Conservation (phyloP, 352 stramenopile species). For the Pythium phragmitis region DNA sequence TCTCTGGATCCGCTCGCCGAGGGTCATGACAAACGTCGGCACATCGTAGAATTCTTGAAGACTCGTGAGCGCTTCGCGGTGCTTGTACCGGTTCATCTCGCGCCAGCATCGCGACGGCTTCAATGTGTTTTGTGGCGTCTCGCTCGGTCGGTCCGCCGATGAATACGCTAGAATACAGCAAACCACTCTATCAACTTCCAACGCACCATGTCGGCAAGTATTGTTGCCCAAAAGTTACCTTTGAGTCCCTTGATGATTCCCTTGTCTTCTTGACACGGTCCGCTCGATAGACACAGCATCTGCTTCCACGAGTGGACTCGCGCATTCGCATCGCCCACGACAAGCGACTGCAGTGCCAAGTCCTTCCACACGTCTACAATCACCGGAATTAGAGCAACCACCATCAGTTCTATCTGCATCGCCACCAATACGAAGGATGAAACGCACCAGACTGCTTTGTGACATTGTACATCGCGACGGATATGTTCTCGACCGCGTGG, state of each 20-base stretch:
- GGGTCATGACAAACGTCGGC: slow-evolving; percentile 43
- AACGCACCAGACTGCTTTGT: slow-evolving; percentile 40
- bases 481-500: slow-evolving; percentile 51
- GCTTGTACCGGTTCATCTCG: slow-evolving; percentile 41
- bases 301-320: slow-evolving; percentile 44
- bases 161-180: slow-evolving; percentile 23
- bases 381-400: no score
- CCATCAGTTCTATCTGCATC: not conserved
- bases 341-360: slow-evolving; percentile 25
- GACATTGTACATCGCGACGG: slow-evolving; percentile 31
- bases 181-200: not conserved
- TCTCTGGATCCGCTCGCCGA: slow-evolving; percentile 62
- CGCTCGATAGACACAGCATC: slow-evolving; percentile 44
- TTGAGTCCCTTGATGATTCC: slow-evolving; percentile 39
- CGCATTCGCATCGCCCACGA: slow-evolving; percentile 25
- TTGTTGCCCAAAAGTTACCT: slow-evolving; percentile 15
- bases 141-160: slow-evolving; percentile 27
- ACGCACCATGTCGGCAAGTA: not conserved
- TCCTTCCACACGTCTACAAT: slow-evolving; percentile 51
- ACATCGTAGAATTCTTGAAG: slow-evolving; percentile 34
- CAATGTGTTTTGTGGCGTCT: slow-evolving; percentile 50
- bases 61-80: slow-evolving; percentile 31
- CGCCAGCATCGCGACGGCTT: slow-evolving; percentile 67
- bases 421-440: no score
- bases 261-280: slow-evolving; percentile 34